Evolutionary conservation across 768 basidiomycete species (phyloP).

Genomic region (Cystobasidium tubakii): DNA sequence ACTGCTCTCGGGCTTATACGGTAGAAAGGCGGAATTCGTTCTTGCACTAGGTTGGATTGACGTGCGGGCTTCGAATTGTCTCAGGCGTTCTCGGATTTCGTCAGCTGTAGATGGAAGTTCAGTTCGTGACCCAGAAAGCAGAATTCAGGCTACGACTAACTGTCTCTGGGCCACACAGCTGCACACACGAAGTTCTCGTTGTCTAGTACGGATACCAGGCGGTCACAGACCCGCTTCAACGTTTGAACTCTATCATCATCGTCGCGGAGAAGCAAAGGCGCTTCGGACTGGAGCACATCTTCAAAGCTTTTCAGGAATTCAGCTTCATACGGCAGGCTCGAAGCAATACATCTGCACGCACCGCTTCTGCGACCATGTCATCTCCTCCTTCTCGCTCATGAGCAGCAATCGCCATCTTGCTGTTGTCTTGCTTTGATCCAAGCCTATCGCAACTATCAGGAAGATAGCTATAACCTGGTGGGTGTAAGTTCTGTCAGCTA

Average conservation of each 20-base stretch:
- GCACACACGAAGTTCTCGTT: conserved; percentile 47
- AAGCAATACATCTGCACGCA: neutral
- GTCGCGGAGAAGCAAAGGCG: conserved; percentile 49
- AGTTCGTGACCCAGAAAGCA: too few relatives aligned
- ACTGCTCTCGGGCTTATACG: conserved; percentile 49
- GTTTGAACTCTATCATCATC: conserved; percentile 48
- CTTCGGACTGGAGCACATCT: conserved; percentile 50
- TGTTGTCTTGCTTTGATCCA: conserved; percentile 52
- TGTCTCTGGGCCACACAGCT: conserved; percentile 48
- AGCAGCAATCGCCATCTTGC: conserved; percentile 53
- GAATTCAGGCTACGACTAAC: too few relatives aligned
- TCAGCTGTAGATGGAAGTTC: conserved; percentile 25
- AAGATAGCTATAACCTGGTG: conserved; percentile 51
- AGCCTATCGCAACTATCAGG: conserved; percentile 51
- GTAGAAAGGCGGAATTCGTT: conserved; percentile 47
- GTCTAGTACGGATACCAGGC: conserved; percentile 51
- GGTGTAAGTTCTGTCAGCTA: neutral
- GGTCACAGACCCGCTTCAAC: conserved; percentile 50
- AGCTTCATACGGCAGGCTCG: neutral
- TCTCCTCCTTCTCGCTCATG: conserved; percentile 53
- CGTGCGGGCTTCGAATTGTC: conserved; percentile 28
- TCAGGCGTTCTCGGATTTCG: conserved; percentile 22
- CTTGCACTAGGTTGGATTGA: conserved; percentile 38
- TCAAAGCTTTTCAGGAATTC: conserved; percentile 47
- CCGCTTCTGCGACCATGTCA: conserved; percentile 52